Evolutionary conservation across 148 eudicot genomes (phyloP).

Genomic region (Silene uniflora): DNA sequence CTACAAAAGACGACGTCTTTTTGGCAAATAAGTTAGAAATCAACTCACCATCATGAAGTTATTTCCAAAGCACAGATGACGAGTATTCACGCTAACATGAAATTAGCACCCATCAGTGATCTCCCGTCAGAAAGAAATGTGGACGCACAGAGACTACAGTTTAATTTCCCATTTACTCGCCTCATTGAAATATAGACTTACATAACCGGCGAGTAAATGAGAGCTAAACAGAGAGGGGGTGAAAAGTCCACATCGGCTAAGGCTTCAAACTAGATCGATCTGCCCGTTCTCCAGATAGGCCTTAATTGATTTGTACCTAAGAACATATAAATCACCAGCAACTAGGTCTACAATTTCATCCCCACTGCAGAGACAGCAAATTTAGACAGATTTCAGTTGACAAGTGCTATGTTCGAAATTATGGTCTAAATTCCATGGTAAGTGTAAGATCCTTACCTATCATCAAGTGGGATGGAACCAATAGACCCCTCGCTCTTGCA

Average conservation of each 20-base stretch:
- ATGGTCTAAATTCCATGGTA: not conserved
- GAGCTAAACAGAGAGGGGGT: not conserved
- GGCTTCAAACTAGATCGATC: constrained; percentile 68
- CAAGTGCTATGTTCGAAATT: not conserved
- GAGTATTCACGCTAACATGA: not conserved
- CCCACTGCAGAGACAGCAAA: constrained; percentile 42
- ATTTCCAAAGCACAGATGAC: too few relatives aligned
- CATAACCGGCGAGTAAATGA: not conserved
- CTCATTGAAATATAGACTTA: not conserved
- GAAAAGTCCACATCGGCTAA: not conserved
- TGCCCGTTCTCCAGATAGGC: constrained; percentile 65
- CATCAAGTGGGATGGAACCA: constrained; percentile 82
- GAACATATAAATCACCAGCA: constrained; percentile 75
- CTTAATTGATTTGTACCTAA: constrained; percentile 79
- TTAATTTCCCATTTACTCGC: not conserved
- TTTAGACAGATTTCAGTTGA: constrained; percentile 11
- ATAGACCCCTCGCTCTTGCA: constrained; percentile 71
- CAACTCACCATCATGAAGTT: too few relatives aligned
- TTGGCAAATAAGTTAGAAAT: too few relatives aligned
- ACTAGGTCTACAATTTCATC: constrained; percentile 76
- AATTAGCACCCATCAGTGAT: not conserved
- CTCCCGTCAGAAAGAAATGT: not conserved
- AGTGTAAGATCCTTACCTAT: constrained; percentile 41
- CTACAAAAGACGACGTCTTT: too few relatives aligned
- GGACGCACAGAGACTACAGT: not conserved